Base-by-base conservation (phyloP, 2,329 filamentous ascomycete genomes). In the Beauveria bassiana region DNA sequence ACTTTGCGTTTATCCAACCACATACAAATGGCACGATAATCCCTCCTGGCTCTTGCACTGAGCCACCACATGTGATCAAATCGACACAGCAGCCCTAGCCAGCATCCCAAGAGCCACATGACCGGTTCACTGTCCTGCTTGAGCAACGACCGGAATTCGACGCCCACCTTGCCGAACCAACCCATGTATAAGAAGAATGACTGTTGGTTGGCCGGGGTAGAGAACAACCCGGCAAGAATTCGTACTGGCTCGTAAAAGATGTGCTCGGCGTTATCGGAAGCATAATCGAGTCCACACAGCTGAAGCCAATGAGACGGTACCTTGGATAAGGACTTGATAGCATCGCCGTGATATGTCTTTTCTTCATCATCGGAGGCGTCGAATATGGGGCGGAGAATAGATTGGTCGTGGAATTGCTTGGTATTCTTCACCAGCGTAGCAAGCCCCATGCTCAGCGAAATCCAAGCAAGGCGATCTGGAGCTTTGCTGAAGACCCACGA, bases 41-140 rank as follows among this genome's bases (percentile, higher is more conserved):
- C 67, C 43, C 63, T 61, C 38, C 57, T 45, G 7, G 65, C 62
- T 38, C 67, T 55, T 49, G 47, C 45, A 12, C 59, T 46, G n/a
- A 64, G 62, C 67, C 68, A 70, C 68, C 69, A 70, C 7, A 65
- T 42, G 14, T 66, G 61, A 14, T 67, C 62, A 20, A 67, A 64
- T 4, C 68, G 64, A 18, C 65, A 64, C 59, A 68, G 54, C 52
- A 70, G 46, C 5, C 66, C 69, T 22, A 70, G 64, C 64, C 68
- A 68, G 22, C 66, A 69, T 16, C 65, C 65, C 40, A 69, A 55
- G 20, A 70, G 52, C 68, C 69, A 68, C 51, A 68, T 63, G 7
- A 67, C 67, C 8, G 64, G 58, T 47, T 66, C 65, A 42, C 67
- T 64, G 7, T 63, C 61, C 7, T 58, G 31, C 46, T 66, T 63